Evolutionary conservation across 140 eudicot species (phyloP).

Genomic region (Flaveria floridana): DNA sequence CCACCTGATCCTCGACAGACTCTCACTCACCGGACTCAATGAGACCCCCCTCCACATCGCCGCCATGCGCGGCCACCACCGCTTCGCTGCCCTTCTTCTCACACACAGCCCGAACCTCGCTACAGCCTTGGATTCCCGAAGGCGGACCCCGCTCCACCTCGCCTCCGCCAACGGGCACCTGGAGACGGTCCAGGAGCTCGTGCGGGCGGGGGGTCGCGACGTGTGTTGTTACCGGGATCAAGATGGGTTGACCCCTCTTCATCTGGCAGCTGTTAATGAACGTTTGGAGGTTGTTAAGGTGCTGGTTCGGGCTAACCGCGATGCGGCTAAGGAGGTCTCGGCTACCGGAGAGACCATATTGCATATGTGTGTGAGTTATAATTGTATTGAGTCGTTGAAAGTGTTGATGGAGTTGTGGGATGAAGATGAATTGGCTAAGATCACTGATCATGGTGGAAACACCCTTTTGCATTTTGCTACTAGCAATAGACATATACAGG

Average conservation of each 20-base stretch:
- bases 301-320: slow-evolving; percentile 27
- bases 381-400: slow-evolving; percentile 35
- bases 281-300: slow-evolving; percentile 35
- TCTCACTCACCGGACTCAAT: slow-evolving; percentile 28
- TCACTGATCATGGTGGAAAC: slow-evolving; percentile 40
- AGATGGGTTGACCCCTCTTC: slow-evolving; percentile 42
- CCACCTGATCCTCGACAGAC: slow-evolving; percentile 33
- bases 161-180: slow-evolving; percentile 36
- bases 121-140: slow-evolving; percentile 28
- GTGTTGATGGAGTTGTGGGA: slow-evolving; percentile 27
- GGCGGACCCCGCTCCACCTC: slow-evolving; percentile 43
- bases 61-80: slow-evolving; percentile 36
- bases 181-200: slow-evolving; percentile 25
- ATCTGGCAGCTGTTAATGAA: slow-evolving; percentile 39
- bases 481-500: slow-evolving; percentile 26
- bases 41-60: slow-evolving; percentile 36
- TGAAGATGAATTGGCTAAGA: slow-evolving; percentile 29
- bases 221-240: slow-evolving; percentile 27
- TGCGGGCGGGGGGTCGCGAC: slow-evolving; percentile 19
- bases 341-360: slow-evolving; percentile 30
- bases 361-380: slow-evolving; percentile 36
- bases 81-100: slow-evolving; percentile 27
- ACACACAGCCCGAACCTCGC: slow-evolving; percentile 31
- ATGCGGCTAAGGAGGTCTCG: slow-evolving; percentile 30
- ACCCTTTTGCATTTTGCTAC: slow-evolving; percentile 48